A percentile compares a stretch with the other conserved stretches of the same genome.
Conservation (phyloP, 805 yeast genomes). For the Nakazawaea populi region DNA sequence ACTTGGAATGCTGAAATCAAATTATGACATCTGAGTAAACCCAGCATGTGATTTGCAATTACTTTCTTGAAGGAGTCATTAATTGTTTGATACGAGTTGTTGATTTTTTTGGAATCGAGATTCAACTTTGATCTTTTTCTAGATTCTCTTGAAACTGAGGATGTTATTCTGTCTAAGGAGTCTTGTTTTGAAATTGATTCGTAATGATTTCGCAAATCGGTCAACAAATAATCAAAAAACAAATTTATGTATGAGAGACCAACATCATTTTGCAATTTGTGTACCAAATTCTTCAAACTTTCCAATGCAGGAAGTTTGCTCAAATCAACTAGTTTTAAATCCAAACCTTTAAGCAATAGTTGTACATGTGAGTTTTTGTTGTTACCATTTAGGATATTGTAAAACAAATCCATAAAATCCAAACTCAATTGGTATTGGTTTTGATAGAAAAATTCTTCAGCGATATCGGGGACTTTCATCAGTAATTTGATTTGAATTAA, state of each 20-base stretch:
- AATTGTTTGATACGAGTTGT: slow-evolving; percentile 33
- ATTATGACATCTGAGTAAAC: slow-evolving; percentile 57
- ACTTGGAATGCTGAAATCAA: slow-evolving; percentile 52
- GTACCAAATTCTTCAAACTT: slow-evolving; percentile 45
- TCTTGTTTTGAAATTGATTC: slow-evolving; percentile 39
- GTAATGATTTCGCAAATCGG: slow-evolving; percentile 58
- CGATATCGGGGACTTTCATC: slow-evolving; percentile 39
- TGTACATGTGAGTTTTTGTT: slow-evolving; percentile 9
- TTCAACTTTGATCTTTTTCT: slow-evolving; percentile 15
- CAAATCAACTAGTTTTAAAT: slow-evolving; percentile 26
- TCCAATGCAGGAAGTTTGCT: slow-evolving; percentile 43
- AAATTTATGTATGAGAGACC: slow-evolving; percentile 61
- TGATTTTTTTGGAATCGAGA: slow-evolving; percentile 22
- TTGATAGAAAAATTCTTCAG: slow-evolving; percentile 38
- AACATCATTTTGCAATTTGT: slow-evolving; percentile 52
- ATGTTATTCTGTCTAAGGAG: slow-evolving; percentile 44
- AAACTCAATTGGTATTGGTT: slow-evolving; percentile 50
- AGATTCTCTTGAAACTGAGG: slow-evolving; percentile 12
- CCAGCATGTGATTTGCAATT: slow-evolving; percentile 44
- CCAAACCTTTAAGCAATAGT: neutral
- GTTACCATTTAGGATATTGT: slow-evolving; percentile 54
- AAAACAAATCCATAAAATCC: slow-evolving; percentile 50
- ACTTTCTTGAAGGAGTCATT: slow-evolving; percentile 32
- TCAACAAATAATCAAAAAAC: slow-evolving; percentile 48
- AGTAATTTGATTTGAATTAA: slow-evolving; percentile 47